These are phyloP conservation scores for Gracilaria vermiculophylla DNA, from an alignment of 23 red algal genomes.

Conservation along the genomic window DNA sequence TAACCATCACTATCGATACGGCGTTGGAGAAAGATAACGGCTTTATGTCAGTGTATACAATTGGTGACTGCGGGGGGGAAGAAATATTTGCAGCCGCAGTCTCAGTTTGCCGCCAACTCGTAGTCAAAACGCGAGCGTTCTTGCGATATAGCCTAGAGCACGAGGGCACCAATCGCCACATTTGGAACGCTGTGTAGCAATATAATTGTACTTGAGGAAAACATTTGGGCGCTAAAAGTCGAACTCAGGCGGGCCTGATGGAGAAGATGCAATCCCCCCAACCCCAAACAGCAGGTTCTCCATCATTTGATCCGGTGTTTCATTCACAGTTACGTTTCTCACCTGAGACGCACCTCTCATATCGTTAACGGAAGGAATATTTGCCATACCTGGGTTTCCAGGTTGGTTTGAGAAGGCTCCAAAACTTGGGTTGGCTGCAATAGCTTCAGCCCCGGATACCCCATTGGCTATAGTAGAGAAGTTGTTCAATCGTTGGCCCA, in stretches of 20 bases:
- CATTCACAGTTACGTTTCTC: background rate
- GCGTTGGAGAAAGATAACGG: conserved; percentile 48
- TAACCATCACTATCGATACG: conserved; percentile 43
- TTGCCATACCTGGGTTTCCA: background rate
- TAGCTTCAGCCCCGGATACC: background rate
- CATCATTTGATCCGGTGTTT: conserved; percentile 23
- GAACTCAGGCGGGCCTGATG: conserved; percentile 23
- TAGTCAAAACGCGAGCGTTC: conserved; percentile 58
- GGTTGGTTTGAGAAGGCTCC: background rate
- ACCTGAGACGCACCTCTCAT: conserved; percentile 18
- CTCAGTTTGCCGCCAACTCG: conserved; percentile 59
- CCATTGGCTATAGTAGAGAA: background rate
- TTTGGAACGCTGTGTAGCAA: conserved; percentile 38
- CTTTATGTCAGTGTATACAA: conserved; percentile 70
- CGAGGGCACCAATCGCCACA: background rate
- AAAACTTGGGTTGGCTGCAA: background rate
- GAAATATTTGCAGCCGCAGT: conserved; percentile 54
- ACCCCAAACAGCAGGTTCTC: conserved; percentile 23
- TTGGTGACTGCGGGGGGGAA: conserved; percentile 49
- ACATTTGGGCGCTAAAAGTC: background rate
- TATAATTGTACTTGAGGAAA: background rate
- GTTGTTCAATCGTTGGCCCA: background rate
- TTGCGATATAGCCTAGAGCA: conserved; percentile 30
- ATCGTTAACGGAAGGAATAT: background rate
- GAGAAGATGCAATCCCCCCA: conserved; percentile 20